Percentiles rank a stretch among this genome's conserved stretches.
These are phyloP conservation scores for Eruca vesicaria DNA, from an alignment of 441 rosid genomes.

Conservation along the genomic window DNA sequence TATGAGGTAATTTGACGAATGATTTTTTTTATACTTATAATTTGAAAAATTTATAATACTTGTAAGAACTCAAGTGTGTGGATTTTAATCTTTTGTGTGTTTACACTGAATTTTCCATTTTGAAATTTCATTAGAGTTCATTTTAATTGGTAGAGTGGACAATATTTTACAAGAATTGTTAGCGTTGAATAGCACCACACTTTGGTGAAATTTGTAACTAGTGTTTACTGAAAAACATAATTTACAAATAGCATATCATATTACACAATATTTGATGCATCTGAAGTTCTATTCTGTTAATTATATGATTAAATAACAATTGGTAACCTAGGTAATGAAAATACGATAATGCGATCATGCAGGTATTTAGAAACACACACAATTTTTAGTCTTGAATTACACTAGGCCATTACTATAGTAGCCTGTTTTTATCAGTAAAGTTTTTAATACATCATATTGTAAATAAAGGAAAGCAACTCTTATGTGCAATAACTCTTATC, in stretches of 20 bases:
- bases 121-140: not conserved
- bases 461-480: not conserved
- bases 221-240: not conserved
- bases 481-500: not conserved
- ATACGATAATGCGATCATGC: not conserved
- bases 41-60: not conserved
- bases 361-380: not conserved
- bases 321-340: not conserved
- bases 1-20: not conserved
- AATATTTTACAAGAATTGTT: not conserved
- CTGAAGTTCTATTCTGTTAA: not conserved
- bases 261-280: not conserved
- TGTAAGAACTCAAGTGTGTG: not conserved
- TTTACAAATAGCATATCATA: not conserved
- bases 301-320: not conserved
- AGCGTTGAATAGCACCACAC: not conserved
- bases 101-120: not conserved
- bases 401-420: not conserved
- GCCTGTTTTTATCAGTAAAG: not conserved
- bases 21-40: not conserved
- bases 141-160: not conserved
- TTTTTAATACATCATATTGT: not conserved
- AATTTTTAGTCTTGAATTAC: not conserved
- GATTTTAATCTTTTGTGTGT: not conserved
- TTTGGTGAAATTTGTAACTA: not conserved